These are phyloP conservation scores for Samsoniella hepiali DNA, from an alignment of 2,329 filamentous ascomycete species.

Conservation along the genomic window DNA sequence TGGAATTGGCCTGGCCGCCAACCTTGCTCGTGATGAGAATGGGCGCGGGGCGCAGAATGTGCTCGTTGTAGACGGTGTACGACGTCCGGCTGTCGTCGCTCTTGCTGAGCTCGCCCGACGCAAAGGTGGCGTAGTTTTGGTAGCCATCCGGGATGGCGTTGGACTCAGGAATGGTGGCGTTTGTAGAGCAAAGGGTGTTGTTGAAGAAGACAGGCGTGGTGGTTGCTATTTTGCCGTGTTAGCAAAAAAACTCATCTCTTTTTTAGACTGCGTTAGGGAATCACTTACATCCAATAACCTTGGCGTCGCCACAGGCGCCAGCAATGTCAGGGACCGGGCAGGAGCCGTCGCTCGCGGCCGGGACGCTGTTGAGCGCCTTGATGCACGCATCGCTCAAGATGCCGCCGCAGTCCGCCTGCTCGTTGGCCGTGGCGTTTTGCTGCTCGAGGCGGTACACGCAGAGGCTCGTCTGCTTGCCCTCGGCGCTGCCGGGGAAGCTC, in stretches of 20 bases:
- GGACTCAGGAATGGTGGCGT: constrained; percentile 10
- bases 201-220: constrained; percentile 6
- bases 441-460: constrained; percentile 17
- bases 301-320: constrained; percentile 5
- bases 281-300: constrained; percentile 10
- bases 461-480: neutral
- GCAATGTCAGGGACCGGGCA: constrained; percentile 11
- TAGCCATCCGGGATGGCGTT: constrained; percentile 13
- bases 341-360: neutral
- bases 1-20: neutral
- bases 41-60: constrained; percentile 10
- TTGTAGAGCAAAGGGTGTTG: constrained; percentile 13
- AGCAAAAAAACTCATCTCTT: neutral
- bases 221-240: neutral
- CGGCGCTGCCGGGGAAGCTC: neutral
- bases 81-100: neutral
- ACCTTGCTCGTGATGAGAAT: constrained; percentile 7
- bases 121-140: constrained; percentile 9
- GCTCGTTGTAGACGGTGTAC: constrained; percentile 5
- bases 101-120: neutral
- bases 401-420: constrained; percentile 6
- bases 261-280: too few relatives aligned
- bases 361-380: constrained; percentile 3
- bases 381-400: constrained; percentile 17
- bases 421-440: constrained; percentile 1